Conservation (phyloP, 305 asterid species). For the Rubia balearica region DNA sequence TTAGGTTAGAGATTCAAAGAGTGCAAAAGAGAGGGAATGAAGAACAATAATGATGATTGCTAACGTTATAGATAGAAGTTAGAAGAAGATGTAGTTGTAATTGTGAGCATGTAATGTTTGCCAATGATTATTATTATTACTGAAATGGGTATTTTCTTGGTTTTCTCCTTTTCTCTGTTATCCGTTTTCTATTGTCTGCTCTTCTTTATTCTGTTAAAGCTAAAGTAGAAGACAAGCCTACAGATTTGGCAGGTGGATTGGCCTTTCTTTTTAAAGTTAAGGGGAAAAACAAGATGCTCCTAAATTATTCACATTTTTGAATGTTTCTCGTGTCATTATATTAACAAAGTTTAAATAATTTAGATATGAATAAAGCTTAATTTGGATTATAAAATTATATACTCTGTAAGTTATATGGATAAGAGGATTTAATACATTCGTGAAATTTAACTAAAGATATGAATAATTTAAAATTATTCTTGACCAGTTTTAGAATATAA, state of each 20-base stretch:
- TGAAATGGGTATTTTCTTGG: constrained; percentile 50
- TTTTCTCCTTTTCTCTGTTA: constrained; percentile 7
- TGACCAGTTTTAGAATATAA: too few relatives aligned
- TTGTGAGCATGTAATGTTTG: constrained; percentile 21
- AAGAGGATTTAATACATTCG: too few relatives aligned
- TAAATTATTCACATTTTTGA: constrained; percentile 21
- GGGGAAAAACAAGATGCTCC: constrained; percentile 18
- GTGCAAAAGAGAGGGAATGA: constrained; percentile 19
- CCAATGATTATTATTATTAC: constrained; percentile 51
- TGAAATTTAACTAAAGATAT: too few relatives aligned
- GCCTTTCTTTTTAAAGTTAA: constrained; percentile 10
- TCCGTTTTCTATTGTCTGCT: constrained; percentile 22
- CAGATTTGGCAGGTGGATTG: constrained; percentile 21
- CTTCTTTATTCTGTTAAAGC: constrained; percentile 18
- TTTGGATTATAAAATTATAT: too few relatives aligned
- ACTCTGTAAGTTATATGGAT: too few relatives aligned
- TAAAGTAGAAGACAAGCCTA: constrained; percentile 30
- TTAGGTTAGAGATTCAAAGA: constrained; percentile 36
- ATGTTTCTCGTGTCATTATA: too few relatives aligned
- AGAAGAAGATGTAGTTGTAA: constrained; percentile 20
- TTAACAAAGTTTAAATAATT: too few relatives aligned
- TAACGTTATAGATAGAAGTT: constrained; percentile 31
- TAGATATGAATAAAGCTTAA: too few relatives aligned
- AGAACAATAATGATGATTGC: constrained; percentile 40
- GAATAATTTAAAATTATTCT: too few relatives aligned